Evolutionary conservation across 345 rosid genomes (phyloP), one percentile per base, ranked within the genome.

Genomic region (Rubroshorea leprosula): DNA sequence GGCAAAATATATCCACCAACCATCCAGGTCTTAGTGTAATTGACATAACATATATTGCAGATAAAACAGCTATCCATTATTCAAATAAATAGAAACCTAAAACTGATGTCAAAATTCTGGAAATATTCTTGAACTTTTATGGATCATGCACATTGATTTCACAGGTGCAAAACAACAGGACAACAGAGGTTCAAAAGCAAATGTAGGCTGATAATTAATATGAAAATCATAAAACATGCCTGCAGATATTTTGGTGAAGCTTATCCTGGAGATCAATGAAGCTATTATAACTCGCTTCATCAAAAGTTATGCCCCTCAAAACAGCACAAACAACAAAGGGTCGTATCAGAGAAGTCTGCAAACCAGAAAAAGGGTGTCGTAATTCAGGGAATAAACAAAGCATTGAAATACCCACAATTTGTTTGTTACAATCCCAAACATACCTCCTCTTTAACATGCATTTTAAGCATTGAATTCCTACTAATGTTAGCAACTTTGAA

Each of bases 201-300:
- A 29, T 4, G 35, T 29, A 29, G 9, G 35, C 9, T 4, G 35
- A 29, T n/a, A n/a, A n/a, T n/a, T n/a, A n/a, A n/a, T n/a, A n/a
- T n/a, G n/a, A n/a, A n/a, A n/a, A 3, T 35, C 11, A 13, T 2
- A 23, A 62, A 20, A 65, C n/a, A 53, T 83, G 87, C 99, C 97
- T 74, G 77, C 96, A 93, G 19, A 93, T 89, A 65, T 90, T 93
- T 59, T 89, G 92, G 76, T 89, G 97, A 51, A 93, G 84, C 83
- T 87, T 93, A 49, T 93, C 99, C 76, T 93, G 99, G 54, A 93
- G 92, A 73, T 90, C 96, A 48, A 89, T 89, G 66, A 93, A 93
- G 78, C 99, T 93, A 67, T 90, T 87, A 68, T 89, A 87, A 17
- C 83, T 85, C 25, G 86, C 90, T 74, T 93, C 90, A 58, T 89